Percentiles rank a stretch among this genome's conserved stretches.
These are phyloP conservation scores for Daldinia eschscholtzii DNA, from an alignment of 2,329 filamentous ascomycete species.

Conservation along the genomic window DNA sequence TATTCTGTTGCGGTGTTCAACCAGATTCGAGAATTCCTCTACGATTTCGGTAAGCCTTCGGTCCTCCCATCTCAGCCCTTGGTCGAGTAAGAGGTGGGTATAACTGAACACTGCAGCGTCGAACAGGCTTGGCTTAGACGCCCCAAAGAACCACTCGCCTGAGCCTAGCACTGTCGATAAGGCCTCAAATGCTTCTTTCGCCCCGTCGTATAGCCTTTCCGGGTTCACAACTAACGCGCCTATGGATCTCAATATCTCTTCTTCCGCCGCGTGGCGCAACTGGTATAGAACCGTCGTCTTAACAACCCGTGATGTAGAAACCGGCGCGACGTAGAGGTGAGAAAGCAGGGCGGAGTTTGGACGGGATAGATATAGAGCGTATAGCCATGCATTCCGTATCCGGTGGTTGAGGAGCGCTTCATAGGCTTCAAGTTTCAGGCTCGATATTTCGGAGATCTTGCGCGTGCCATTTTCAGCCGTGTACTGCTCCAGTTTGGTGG, in stretches of 20 bases:
- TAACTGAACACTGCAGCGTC: conserved; percentile 94
- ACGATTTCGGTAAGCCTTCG: conserved; percentile 70
- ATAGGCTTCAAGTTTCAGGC: conserved; percentile 78
- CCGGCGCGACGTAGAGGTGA: conserved; percentile 77
- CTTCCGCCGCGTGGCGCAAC: conserved; percentile 78
- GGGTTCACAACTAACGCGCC: conserved; percentile 53
- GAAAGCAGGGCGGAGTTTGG: conserved; percentile 76
- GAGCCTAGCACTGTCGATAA: conserved; percentile 59
- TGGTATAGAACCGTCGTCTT: conserved; percentile 72
- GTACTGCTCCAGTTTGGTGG: conserved; percentile 78
- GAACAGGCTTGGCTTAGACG: conserved; percentile 74
- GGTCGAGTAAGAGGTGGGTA: conserved; percentile 81
- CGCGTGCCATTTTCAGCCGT: conserved; percentile 63
- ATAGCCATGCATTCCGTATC: conserved; percentile 90
- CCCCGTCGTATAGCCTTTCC: conserved; percentile 59
- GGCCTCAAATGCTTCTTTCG: conserved; percentile 60
- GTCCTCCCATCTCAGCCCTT: conserved; percentile 73
- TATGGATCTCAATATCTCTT: conserved; percentile 76
- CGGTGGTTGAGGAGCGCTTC: conserved; percentile 79
- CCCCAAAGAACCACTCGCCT: conserved; percentile 64
- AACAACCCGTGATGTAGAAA: conserved; percentile 71
- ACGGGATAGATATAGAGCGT: conserved; percentile 82
- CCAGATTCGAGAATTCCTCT: conserved; percentile 69
- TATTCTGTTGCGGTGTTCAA: conserved; percentile 73
- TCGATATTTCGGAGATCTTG: conserved; percentile 62